Evolutionary conservation across 2,329 filamentous ascomycete genomes (phyloP), one percentile per base, ranked within the genome.

Genomic region (Beauveria rudraprayagi): DNA sequence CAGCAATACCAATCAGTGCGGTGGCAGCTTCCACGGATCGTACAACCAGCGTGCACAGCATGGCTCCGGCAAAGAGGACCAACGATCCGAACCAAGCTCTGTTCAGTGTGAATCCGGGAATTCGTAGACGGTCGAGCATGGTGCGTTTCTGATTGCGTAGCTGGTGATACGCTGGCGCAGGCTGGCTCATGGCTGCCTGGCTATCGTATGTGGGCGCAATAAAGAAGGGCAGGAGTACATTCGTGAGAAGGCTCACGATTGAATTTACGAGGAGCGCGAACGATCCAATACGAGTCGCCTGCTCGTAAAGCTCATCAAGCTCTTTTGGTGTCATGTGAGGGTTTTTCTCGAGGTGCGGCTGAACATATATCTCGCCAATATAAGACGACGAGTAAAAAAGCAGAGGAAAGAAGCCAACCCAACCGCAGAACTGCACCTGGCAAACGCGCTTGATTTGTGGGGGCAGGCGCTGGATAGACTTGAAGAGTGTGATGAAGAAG

Each of bases 341-440:
- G 66, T 96, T 89, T 56, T 83, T 78, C 65, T 86, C 80, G 56
- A 97, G 86, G 66, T 83, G 89, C 0, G 91, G 91, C 70, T 96
- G 88, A 19, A 91, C 89, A 68, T 96, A 96, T 61, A 97, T 90
- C 70, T 96, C 91, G 64, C 90, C 92, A 66, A 97, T 89, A 72
- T 94, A 97, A 19, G 91, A 95, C 1, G 92, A 96, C 5, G 91
- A 91, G 77, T 97, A 97, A 76, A 96, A 97, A 3, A 97, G 81
- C 72, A 96, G 92, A 1, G 92, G 92, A 69, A 97, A 97, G 85
- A 93, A 97, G 57, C 91, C 93, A 61, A 97, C 87, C 92, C 92
- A 97, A 5, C 91, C 91, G 63, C 87, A 92, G 67, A 93, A 85
- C 71, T 94, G 90, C 0, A 92, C 88, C 65, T 86, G 77, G 70